These are phyloP conservation scores for Solanum pennellii DNA, from an alignment of 257 asterid genomes.

Conservation along the genomic window DNA sequence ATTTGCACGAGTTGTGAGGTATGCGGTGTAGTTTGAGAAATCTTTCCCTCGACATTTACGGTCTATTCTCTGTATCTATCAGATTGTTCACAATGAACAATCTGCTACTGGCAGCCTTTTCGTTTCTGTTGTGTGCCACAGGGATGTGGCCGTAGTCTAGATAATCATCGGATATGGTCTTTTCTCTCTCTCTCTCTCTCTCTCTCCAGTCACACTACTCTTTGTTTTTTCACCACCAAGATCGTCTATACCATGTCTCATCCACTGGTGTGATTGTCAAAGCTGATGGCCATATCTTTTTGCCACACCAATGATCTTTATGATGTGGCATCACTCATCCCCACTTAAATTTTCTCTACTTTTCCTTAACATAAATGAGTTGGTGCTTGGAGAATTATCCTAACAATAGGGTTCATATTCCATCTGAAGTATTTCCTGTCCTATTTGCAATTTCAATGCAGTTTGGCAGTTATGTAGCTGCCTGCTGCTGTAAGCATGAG, in stretches of 20 bases:
- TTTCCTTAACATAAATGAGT: neutral
- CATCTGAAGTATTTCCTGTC: neutral
- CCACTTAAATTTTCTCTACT: neutral
- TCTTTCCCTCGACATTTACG: neutral
- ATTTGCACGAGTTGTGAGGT: constrained; percentile 41
- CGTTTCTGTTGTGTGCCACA: neutral
- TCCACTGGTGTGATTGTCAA: neutral
- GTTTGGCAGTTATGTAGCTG: neutral
- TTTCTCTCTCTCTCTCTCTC: neutral
- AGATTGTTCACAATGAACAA: neutral
- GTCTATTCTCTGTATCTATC: neutral
- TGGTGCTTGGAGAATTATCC: neutral
- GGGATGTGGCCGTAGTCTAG: neutral
- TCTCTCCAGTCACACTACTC: neutral
- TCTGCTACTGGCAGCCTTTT: neutral
- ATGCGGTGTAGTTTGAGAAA: neutral
- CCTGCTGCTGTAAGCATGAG: neutral
- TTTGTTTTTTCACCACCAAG: neutral
- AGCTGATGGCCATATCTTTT: neutral
- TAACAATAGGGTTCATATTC: neutral
- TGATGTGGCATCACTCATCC: neutral
- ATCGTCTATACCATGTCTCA: neutral
- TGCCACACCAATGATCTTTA: neutral
- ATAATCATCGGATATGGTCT: neutral
- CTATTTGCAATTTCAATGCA: neutral